These are phyloP conservation scores for Bruguiera gymnorhiza DNA, from an alignment of 345 rosid genomes.

Conservation along the genomic window DNA sequence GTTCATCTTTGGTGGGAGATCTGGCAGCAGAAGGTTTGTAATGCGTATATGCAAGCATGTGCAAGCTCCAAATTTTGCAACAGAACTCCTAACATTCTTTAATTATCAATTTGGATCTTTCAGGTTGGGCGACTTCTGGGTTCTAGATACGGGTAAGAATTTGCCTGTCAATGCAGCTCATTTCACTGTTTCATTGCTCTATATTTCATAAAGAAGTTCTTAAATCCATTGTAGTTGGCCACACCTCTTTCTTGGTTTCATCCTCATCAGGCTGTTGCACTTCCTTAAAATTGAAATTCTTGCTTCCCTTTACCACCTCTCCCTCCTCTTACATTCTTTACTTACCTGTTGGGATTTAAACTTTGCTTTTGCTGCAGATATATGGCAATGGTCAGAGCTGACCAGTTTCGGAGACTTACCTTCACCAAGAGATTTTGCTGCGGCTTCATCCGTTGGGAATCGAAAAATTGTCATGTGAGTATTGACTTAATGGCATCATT, in stretches of 20 bases:
- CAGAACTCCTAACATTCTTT: constrained; percentile 3
- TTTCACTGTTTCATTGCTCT: too few relatives aligned
- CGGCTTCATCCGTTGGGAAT: constrained; percentile 83
- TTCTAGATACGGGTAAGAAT: constrained; percentile 80
- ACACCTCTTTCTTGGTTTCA: background rate
- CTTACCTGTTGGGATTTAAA: constrained; percentile 7
- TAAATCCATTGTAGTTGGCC: background rate
- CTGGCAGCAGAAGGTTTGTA: constrained; percentile 63
- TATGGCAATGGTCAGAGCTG: constrained; percentile 99
- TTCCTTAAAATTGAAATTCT: too few relatives aligned
- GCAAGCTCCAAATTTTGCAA: too few relatives aligned
- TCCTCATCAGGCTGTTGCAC: background rate
- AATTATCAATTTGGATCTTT: constrained; percentile 15
- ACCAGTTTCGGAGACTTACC: constrained; percentile 94
- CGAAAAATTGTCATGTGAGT: constrained; percentile 82
- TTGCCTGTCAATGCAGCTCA: background rate
- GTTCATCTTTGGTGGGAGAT: constrained; percentile 97
- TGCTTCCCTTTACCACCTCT: background rate
- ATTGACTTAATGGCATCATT: constrained; percentile 7
- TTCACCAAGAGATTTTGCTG: constrained; percentile 83
- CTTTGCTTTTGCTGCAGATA: constrained; percentile 50
- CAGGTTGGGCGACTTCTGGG: constrained; percentile 99
- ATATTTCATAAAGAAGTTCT: background rate
- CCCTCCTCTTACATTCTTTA: background rate
- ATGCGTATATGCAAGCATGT: background rate